Evolutionary conservation across 768 basidiomycete genomes (phyloP).

Genomic region (Phanerochaete sordida): DNA sequence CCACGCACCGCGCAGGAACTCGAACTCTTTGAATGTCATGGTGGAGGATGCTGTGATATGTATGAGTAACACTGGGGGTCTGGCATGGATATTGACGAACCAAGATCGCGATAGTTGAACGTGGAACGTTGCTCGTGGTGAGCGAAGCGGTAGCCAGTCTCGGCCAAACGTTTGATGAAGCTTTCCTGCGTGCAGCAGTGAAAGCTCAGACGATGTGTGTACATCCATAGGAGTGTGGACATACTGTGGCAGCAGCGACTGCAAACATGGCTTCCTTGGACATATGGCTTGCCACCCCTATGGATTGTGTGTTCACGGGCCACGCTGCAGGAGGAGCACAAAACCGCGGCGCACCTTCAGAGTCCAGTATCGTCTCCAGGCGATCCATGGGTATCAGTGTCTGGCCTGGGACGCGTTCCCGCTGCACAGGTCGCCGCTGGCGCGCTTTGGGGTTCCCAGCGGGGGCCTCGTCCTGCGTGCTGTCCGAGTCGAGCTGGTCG

Average conservation of each 20-base stretch:
- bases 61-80: constrained; percentile 6
- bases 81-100: constrained; percentile 37
- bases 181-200: constrained; percentile 60
- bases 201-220: not conserved
- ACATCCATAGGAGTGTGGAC: constrained; percentile 18
- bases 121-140: constrained; percentile 51
- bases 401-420: constrained; percentile 60
- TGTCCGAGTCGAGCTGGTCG: constrained; percentile 63
- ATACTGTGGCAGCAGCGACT: constrained; percentile 72
- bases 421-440: constrained; percentile 33
- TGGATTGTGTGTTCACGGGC: constrained; percentile 6
- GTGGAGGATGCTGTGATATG: constrained; percentile 47
- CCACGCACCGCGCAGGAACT: constrained; percentile 61
- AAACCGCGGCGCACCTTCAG: constrained; percentile 53
- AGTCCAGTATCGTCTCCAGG: constrained; percentile 75
- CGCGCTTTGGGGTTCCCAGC: constrained; percentile 22
- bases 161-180: constrained; percentile 73
- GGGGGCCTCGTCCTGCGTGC: constrained; percentile 32
- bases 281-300: constrained; percentile 58
- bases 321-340: constrained; percentile 5
- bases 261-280: constrained; percentile 76
- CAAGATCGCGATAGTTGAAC: constrained; percentile 72
- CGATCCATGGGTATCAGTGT: constrained; percentile 62
- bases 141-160: constrained; percentile 67
- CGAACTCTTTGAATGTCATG: constrained; percentile 63